Conservation (phyloP, 139 green algal genomes). For the Chlorella sorokiniana region DNA sequence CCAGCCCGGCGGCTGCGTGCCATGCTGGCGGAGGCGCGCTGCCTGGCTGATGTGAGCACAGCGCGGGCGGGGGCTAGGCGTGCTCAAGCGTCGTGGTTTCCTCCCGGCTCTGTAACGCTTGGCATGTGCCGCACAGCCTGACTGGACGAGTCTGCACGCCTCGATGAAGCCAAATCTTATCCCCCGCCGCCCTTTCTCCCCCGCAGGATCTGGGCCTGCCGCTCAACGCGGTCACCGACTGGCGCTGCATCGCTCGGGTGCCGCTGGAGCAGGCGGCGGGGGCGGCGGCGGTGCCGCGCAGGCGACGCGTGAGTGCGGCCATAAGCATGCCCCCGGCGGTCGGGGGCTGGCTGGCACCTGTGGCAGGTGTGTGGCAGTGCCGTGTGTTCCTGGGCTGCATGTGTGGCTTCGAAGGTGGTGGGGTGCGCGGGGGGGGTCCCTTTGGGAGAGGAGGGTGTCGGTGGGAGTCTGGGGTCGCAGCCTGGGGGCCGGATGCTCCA, state of each 20-base stretch:
- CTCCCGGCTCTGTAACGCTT: neutral
- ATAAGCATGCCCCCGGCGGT: neutral
- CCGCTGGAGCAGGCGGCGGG: neutral
- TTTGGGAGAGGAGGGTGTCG: neutral
- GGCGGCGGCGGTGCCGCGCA: neutral
- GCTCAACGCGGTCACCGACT: neutral
- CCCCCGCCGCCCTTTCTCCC: neutral
- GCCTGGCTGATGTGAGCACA: constrained; percentile 17
- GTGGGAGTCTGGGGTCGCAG: neutral
- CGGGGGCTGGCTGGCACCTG: neutral
- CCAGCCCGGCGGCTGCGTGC: neutral
- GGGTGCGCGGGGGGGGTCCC: too few relatives aligned
- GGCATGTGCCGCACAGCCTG: too few relatives aligned
- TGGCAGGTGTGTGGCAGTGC: constrained; percentile 2
- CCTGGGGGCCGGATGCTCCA: neutral
- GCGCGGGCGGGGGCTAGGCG: neutral
- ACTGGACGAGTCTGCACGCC: too few relatives aligned
- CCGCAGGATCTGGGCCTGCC: constrained; percentile 13
- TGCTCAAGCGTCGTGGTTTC: neutral
- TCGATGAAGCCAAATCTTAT: neutral
- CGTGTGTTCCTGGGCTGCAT: neutral
- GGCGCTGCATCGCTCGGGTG: constrained; percentile 6
- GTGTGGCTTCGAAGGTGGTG: too few relatives aligned
- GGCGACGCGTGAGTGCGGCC: neutral
- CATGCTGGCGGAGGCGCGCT: constrained; percentile 10